Evolutionary conservation across 2,329 filamentous ascomycete species (phyloP), one percentile per base, ranked within the genome.

Genomic region (Fusarium sublunatum): DNA sequence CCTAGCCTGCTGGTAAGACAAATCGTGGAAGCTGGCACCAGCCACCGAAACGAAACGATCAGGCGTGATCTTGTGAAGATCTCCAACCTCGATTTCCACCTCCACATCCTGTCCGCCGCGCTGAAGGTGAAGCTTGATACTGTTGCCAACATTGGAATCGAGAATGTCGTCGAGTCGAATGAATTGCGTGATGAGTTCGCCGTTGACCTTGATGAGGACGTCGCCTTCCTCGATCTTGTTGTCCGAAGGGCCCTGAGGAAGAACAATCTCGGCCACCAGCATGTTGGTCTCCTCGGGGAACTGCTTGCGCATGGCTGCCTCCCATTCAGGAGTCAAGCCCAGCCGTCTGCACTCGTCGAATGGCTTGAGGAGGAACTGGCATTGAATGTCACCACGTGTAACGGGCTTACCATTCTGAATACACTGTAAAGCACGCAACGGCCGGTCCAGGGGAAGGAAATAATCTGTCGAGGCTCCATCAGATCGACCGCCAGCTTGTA

Each of bases 391-490:
- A 43, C 95, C 95, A 69, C 95, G 86, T n/a, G 89, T 88, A 48
- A 99, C 89, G 3, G 85, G 85, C 68, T 88, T 85, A 31, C 87
- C 88, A 65, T 89, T 83, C 73, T 91, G 92, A 52, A 99, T 89
- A 72, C 93, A 96, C 73, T 92, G 86, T 51, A 99, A 82, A 1
- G 95, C 95, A 63, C 95, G 88, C 36, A 94, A 78, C 1, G 96
- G 95, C 53, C 95, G 89, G 75, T 99, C 94, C 12, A 99, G 83
- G 1, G 95, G 95, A 6, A 99, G 82, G 77, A 99, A 98, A 76
- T 99, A 99, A 76, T 99, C 95, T 19, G 95, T 99, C 11, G 96
- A 94, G 40, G 95, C 95, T 58, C 94, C 94, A 74, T 99, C 95
- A 28, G 92, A 91, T 76, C 95, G 87, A 40, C 95, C 95, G 61